Evolutionary conservation across 1,284 basidiomycete species (phyloP).

Genomic region (Austroboletus niveus): DNA sequence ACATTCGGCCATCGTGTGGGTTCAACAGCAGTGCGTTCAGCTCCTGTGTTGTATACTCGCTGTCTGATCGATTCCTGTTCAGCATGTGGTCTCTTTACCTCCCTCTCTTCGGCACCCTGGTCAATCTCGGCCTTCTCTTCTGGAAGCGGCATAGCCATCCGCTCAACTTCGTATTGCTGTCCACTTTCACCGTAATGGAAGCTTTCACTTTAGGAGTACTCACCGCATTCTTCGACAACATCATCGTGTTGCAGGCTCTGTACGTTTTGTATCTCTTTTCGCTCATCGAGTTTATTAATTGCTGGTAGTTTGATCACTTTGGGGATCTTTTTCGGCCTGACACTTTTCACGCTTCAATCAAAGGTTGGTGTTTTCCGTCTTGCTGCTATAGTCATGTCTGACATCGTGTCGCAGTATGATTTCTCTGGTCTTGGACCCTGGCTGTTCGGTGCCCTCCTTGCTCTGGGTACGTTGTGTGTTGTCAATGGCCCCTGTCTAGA

Average conservation of each 20-base stretch:
- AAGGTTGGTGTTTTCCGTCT: conserved; percentile 46
- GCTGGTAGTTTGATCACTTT: conserved; percentile 69
- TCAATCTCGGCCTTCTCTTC: conserved; percentile 75
- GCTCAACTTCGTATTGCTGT: conserved; percentile 75
- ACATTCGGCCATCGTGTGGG: conserved; percentile 56
- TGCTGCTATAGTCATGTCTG: background rate
- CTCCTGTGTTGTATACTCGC: conserved; percentile 1
- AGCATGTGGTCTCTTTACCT: conserved; percentile 76
- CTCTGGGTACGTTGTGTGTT: conserved; percentile 50
- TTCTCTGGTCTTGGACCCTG: conserved; percentile 84
- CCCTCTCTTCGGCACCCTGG: conserved; percentile 69
- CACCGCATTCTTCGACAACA: conserved; percentile 72
- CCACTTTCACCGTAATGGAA: conserved; percentile 77
- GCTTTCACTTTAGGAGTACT: conserved; percentile 78
- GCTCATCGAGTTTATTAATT: conserved; percentile 12
- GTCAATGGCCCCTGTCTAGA: background rate
- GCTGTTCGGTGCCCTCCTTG: conserved; percentile 76
- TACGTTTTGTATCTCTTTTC: conserved; percentile 36
- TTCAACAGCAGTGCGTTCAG: conserved; percentile 59
- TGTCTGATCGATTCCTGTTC: conserved; percentile 16
- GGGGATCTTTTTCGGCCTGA: conserved; percentile 85
- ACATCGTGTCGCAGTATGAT: conserved; percentile 60
- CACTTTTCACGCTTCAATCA: conserved; percentile 82
- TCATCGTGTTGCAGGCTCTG: conserved; percentile 85
- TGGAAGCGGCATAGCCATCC: conserved; percentile 89